Conservation (phyloP, 768 basidiomycete genomes). For the Suillus spraguei region DNA sequence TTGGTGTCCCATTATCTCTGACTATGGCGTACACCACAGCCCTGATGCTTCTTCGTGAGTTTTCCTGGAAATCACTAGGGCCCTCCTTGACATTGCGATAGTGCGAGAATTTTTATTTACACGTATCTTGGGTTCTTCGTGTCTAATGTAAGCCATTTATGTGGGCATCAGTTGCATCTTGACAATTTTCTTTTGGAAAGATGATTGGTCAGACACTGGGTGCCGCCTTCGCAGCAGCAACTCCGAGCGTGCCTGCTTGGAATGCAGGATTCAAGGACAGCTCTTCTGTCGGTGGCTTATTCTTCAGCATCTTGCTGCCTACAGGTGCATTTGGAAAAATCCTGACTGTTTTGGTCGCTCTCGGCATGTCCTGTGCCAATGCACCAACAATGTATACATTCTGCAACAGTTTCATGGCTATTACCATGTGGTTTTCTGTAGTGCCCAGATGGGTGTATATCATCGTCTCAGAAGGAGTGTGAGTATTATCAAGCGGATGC, state of each 20-base stretch:
- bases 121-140: not conserved
- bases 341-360: not conserved
- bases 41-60: too few species aligned
- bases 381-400: not conserved
- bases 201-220: not conserved
- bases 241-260: conserved; percentile 1
- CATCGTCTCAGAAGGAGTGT: not conserved
- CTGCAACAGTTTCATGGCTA: not conserved
- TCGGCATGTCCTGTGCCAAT: not conserved
- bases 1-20: too few species aligned
- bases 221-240: not conserved
- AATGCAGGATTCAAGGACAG: not conserved
- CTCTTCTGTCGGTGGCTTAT: not conserved
- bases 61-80: too few species aligned
- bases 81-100: conserved; percentile 18
- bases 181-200: not conserved
- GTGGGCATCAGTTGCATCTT: not conserved
- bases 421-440: not conserved
- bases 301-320: not conserved
- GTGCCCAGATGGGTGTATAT: not conserved
- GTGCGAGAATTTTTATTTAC: conserved; percentile 43
- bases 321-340: not conserved
- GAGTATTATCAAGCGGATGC: not conserved
- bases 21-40: too few species aligned
- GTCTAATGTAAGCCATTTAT: not conserved